Percentiles rank a stretch among this genome's conserved stretches.
Evolutionary conservation across 192 early-diverging fungal species (phyloP).

Genomic region (Podila clonocystis): DNA sequence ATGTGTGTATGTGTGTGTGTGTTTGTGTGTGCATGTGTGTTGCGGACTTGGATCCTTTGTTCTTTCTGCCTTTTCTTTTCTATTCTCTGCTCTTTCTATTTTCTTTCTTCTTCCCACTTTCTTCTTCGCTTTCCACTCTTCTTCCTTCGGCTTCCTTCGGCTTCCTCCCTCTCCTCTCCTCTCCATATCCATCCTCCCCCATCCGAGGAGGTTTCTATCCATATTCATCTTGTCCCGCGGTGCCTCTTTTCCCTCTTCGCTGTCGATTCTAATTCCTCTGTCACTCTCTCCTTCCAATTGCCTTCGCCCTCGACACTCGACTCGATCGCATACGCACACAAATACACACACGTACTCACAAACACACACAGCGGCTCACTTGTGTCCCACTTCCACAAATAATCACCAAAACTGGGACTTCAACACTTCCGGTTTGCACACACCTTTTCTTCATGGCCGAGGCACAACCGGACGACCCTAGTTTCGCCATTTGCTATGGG

Average conservation of each 20-base stretch:
- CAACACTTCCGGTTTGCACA: neutral
- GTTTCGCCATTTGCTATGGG: neutral
- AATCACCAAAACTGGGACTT: too few relatives aligned
- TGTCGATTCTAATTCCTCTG: neutral
- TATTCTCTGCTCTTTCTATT: neutral
- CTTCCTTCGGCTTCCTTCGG: neutral
- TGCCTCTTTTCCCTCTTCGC: neutral
- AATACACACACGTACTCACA: neutral
- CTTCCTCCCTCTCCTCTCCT: too few relatives aligned
- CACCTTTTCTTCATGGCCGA: neutral
- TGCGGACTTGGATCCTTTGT: too few relatives aligned
- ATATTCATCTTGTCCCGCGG: neutral
- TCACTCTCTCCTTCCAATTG: neutral
- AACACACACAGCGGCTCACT: neutral
- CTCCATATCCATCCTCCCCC: neutral
- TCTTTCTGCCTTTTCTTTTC: neutral
- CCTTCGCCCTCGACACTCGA: neutral
- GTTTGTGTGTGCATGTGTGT: too few relatives aligned
- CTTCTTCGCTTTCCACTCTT: neutral
- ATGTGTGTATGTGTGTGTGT: too few relatives aligned
- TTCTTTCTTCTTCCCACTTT: neutral
- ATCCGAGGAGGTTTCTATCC: neutral
- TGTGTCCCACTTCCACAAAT: neutral
- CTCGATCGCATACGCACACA: constrained; percentile 2
- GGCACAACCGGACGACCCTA: neutral